Conservation (phyloP, 2,329 filamentous ascomycete genomes). For the Aspergillus sp. region DNA sequence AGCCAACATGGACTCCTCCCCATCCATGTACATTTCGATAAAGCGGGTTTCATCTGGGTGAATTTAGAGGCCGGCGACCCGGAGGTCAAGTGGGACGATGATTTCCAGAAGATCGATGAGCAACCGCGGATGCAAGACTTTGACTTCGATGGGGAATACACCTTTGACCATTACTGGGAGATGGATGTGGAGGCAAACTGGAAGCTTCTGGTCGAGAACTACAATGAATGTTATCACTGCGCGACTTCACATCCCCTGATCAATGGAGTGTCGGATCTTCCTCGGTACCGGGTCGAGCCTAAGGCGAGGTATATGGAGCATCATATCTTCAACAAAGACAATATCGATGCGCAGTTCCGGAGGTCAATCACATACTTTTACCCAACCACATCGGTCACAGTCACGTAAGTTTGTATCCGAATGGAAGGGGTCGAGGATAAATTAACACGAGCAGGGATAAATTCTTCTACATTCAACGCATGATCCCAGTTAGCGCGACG, state of each 20-base stretch:
- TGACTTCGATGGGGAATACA: slow-evolving; percentile 24
- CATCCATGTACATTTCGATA: slow-evolving; percentile 24
- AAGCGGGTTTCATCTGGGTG: slow-evolving; percentile 27
- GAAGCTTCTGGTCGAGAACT: slow-evolving; percentile 29
- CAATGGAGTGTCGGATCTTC: slow-evolving; percentile 53
- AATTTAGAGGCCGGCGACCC: slow-evolving; percentile 24
- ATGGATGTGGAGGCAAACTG: slow-evolving; percentile 28
- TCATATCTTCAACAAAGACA: slow-evolving; percentile 50
- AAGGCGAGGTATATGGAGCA: slow-evolving; percentile 54
- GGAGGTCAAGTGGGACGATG: slow-evolving; percentile 23
- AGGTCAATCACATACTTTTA: slow-evolving; percentile 33
- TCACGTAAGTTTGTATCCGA: slow-evolving; percentile 30
- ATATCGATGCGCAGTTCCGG: slow-evolving; percentile 50
- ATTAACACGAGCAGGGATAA: slow-evolving; percentile 36
- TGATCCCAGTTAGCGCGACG: slow-evolving; percentile 56
- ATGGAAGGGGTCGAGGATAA: neutral
- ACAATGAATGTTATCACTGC: slow-evolving; percentile 32
- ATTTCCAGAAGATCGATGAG: slow-evolving; percentile 21
- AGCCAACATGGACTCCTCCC: slow-evolving; percentile 21
- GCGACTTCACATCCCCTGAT: slow-evolving; percentile 28
- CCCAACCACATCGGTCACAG: slow-evolving; percentile 33
- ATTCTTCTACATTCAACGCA: slow-evolving; percentile 66
- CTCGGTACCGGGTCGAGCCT: slow-evolving; percentile 56
- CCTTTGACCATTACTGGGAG: slow-evolving; percentile 29
- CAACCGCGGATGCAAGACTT: slow-evolving; percentile 26